Base-by-base conservation (phyloP, 2,329 filamentous ascomycete genomes). In the Neophaeococcomyces mojaviensis region DNA sequence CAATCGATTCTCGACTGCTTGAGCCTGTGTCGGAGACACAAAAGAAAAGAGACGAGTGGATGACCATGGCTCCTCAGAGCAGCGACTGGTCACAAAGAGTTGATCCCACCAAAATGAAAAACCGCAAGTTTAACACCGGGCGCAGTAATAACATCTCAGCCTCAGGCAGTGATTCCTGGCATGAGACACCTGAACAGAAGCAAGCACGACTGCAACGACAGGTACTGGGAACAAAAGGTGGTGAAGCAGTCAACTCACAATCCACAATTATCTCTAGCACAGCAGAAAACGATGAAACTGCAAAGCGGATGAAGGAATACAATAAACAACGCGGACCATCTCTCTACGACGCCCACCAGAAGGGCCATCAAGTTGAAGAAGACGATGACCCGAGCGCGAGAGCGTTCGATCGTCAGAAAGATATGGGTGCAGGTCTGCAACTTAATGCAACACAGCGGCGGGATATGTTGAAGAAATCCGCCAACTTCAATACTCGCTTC, bases 381-480 rank as follows among this genome's bases (percentile, higher is more conserved):
- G 86, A 92, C 18, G 90, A 96, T 65, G 89, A 97, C 61, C 90
- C 92, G 1, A 95, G 88, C 64, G 84, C 85, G 65, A 75, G 90
- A 50, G 84, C 79, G 0, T 97, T 97, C 66, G 88, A 96, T 67
- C 77, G 81, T 52, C 87, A 96, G 64, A 97, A 96, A 69, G 92
- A 97, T 64, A 95, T 97, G 79, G 84, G 79, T 32, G 68, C 86
- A 2, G 82, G 83, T 7, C 78, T 79, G 15, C 80, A 78, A 58
- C 79, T 96, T 44, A 84, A 81, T 20, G 71, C 81, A 54, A 74
- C 81, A 30, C 82, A 95, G 69, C 79, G 83, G 55, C 79, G 79
- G 57, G 85, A 96, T 56, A 70, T 97, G 70, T 64, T 96, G 49
- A 84, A 78, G 54, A 84, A 84, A 61, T 85, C 88, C 3, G 78